Evolutionary conservation across 2,329 filamentous ascomycete genomes (phyloP).

Genomic region (Apiospora arundinis): DNA sequence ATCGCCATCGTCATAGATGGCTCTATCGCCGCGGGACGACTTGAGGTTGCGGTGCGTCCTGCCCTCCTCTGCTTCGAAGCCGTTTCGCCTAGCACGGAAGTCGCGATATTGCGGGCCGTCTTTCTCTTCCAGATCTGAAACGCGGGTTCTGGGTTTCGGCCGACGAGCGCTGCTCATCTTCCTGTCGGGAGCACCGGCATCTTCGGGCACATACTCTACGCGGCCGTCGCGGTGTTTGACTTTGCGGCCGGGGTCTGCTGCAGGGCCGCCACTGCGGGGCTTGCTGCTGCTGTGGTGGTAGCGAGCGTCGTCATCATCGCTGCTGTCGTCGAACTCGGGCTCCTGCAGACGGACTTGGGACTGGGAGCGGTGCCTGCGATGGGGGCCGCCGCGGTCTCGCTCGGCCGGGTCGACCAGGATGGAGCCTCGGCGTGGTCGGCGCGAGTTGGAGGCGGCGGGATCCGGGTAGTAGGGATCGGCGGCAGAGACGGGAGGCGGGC

Average conservation of each 20-base stretch:
- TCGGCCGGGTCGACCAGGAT: constrained; percentile 9
- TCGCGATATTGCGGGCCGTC: constrained; percentile 6
- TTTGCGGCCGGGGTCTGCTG: neutral
- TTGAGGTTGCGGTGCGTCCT: constrained; percentile 14
- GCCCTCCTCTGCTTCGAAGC: constrained; percentile 12
- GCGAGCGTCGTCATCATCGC: constrained; percentile 12
- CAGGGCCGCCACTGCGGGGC: neutral
- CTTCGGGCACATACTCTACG: neutral
- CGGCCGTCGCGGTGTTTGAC: constrained; percentile 12
- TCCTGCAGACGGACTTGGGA: constrained; percentile 17
- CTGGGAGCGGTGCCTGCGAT: neutral
- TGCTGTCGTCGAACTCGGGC: constrained; percentile 11
- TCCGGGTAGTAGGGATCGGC: constrained; percentile 7
- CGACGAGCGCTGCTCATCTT: neutral
- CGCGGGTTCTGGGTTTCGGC: constrained; percentile 1
- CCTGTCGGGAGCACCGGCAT: neutral
- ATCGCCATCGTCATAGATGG: neutral
- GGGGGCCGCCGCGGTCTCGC: neutral
- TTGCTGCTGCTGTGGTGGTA: neutral
- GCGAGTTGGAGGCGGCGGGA: neutral
- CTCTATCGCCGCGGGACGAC: neutral
- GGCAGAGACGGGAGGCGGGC: neutral
- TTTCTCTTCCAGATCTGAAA: constrained; percentile 9
- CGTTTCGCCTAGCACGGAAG: constrained; percentile 7
- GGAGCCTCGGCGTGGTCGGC: constrained; percentile 16